Base-by-base conservation (phyloP, 1,139 yeast species). In the Scheffersomyces illinoinensis region DNA sequence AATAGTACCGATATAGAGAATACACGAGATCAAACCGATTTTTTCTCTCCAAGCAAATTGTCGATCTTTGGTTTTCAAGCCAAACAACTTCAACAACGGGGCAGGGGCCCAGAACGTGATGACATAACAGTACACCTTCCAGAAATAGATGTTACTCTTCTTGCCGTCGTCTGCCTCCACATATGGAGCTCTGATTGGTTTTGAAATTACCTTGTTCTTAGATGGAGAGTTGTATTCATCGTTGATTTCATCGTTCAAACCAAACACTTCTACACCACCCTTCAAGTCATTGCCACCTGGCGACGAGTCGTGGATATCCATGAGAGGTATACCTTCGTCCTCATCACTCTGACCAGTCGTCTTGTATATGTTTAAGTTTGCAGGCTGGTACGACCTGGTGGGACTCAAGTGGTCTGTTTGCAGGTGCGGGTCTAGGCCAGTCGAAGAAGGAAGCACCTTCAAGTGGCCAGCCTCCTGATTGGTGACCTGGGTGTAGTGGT, bases 41-140 rank as follows among this genome's bases (percentile, higher is more conserved):
- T 95, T 95, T 72, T 95, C 99, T 71, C 98, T 84, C 99, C 99
- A 95, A 0, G 98, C 98, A 79, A 87, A 86, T 72, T 92, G 98
- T 63, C 97, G 85, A 56, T 88, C 93, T 66, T 86, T 86, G 39
- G 91, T 88, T 51, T 84, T 84, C 83, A 93, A 84, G 4, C 98
- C 98, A 74, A 86, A 90, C 57, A 90, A 73, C 55, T 80, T 79
- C 68, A 95, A 76, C 47, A 93, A 64, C 0, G 93, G 89, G 2
- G 89, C 84, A 0, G 98, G 97, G 2, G 97, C 96, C 96, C 97
- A 93, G 72, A 92, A 92, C 0, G 98, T 93, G 50, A 95, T 76
- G 12, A 84, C 66, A 67, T 86, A 85, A 71, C 98, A 93, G 74
- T 92, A 95, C 1, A 87, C 79, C 66, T 87, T 85, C 99, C 98